Evolutionary conservation across 1,284 basidiomycete species (phyloP), one percentile per base, ranked within the genome.

Genomic region (Sparassis latifolia): DNA sequence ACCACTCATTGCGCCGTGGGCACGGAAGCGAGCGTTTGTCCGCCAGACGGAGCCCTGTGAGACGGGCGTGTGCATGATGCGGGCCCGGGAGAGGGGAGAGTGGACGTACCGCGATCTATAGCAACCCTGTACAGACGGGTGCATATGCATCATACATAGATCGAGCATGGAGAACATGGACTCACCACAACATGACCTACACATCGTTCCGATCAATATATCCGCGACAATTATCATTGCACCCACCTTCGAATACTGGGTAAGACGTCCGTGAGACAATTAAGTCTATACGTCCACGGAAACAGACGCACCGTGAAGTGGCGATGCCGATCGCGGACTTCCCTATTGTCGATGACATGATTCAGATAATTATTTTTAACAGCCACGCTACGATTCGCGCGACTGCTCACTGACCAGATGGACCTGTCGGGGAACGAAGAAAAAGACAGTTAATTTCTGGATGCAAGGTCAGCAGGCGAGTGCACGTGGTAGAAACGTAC

Each of bases 1-100:
- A 65, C 93, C 93, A 97, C 53, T 81, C 77, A 46, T 68, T 66
- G 10, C 86, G 80, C 33, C 76, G 77, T 0, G 86, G 86, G 62
- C 86, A 89, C 10, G 87, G 86, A 7, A 89, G 70, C 1, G 85
- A 89, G 28, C 93, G 82, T 68, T 97, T 97, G 35, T 96, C 92
- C 2, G 91, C 89, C 20, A 97, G 76, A 10, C 93, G 87, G 3
- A 97, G 75, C 2, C 92, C 85, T 85, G 48, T 6, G 27, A 42
- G 28, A 27, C 7, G 10, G 28, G 40, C 9, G 27, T 20, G 20
- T 20, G 91, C 89, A 20, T 96, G 76, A 10, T 93, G 87, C 3
- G 96, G 75, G 2, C 92, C 85, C 85, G 48, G 5, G 27, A 42
- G 28, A 27, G 10, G 10, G 28, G 40, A 42, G 27, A 5, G 37